Conservation (phyloP, 2,329 filamentous ascomycete species). For the Monosporascus cannonballus region DNA sequence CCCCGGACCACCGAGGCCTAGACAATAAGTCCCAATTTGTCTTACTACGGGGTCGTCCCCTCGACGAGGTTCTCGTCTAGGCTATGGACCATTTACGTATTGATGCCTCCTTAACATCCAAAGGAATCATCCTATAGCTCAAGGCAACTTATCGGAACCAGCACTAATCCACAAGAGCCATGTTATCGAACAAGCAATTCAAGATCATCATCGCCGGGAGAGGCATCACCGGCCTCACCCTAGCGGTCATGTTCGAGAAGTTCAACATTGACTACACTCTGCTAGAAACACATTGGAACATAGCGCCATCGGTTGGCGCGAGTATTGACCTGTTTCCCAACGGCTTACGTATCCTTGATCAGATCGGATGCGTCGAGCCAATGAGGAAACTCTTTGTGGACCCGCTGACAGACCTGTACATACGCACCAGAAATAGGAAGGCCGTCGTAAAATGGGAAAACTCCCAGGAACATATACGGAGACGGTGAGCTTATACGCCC, state of each 20-base stretch:
- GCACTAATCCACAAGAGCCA: background rate
- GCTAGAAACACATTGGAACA: conserved; percentile 34
- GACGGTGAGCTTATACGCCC: background rate
- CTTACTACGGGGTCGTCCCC: too few species aligned
- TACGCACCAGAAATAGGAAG: conserved; percentile 7
- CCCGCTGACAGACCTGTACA: background rate
- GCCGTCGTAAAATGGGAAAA: conserved; percentile 2
- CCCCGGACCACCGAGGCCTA: too few species aligned
- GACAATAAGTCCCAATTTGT: too few species aligned
- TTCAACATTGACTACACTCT: conserved; percentile 41
- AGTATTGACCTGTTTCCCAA: conserved; percentile 39
- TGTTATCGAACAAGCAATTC: conserved; percentile 12
- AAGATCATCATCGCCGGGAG: conserved; percentile 43
- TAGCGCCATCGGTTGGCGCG: conserved; percentile 41
- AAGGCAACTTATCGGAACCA: too few species aligned
- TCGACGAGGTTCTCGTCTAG: too few species aligned
- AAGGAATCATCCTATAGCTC: too few species aligned
- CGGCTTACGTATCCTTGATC: too few species aligned
- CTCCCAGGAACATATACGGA: background rate
- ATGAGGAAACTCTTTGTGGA: conserved; percentile 17
- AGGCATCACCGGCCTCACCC: conserved; percentile 40
- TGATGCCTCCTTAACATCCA: too few species aligned
- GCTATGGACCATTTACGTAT: too few species aligned
- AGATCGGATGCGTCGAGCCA: conserved; percentile 35
- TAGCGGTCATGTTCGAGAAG: conserved; percentile 39